Evolutionary conservation across 805 yeast species (phyloP).

Genomic region (Saccharomyces jurei): DNA sequence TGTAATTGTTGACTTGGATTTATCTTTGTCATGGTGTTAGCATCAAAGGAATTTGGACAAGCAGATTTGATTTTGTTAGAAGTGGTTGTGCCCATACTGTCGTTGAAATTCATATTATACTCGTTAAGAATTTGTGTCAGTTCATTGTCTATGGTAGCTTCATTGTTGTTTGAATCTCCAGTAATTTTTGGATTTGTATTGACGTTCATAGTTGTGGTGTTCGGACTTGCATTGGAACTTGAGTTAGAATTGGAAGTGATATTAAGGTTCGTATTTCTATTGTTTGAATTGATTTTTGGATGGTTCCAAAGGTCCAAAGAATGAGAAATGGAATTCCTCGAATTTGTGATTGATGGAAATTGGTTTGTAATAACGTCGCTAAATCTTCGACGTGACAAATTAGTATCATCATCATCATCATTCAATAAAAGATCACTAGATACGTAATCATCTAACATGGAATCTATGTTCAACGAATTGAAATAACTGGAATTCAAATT

Average conservation of each 20-base stretch:
- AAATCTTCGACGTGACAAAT: constrained; percentile 13
- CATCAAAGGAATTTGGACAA: not conserved
- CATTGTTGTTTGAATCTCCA: constrained; percentile 1
- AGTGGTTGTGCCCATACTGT: not conserved
- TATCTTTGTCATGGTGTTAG: not conserved
- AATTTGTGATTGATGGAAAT: constrained; percentile 8
- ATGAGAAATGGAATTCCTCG: constrained; percentile 26
- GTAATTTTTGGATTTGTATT: constrained; percentile 2
- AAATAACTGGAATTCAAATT: not conserved
- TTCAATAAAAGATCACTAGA: constrained; percentile 7
- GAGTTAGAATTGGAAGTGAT: not conserved
- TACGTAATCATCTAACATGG: constrained; percentile 13
- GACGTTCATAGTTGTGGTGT: not conserved
- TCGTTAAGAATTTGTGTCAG: constrained; percentile 19
- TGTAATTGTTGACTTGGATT: not conserved
- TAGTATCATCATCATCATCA: constrained; percentile 1
- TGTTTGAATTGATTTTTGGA: constrained; percentile 2
- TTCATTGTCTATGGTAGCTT: constrained; percentile 16
- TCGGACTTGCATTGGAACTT: not conserved
- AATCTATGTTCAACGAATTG: constrained; percentile 1
- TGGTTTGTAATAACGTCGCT: constrained; percentile 16
- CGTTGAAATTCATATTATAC: constrained; percentile 18
- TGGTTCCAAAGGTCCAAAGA: constrained; percentile 24
- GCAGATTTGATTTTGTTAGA: not conserved
- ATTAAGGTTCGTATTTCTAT: not conserved